These are phyloP conservation scores for Saturnispora dispora DNA, from an alignment of 805 yeast genomes.

Conservation along the genomic window DNA sequence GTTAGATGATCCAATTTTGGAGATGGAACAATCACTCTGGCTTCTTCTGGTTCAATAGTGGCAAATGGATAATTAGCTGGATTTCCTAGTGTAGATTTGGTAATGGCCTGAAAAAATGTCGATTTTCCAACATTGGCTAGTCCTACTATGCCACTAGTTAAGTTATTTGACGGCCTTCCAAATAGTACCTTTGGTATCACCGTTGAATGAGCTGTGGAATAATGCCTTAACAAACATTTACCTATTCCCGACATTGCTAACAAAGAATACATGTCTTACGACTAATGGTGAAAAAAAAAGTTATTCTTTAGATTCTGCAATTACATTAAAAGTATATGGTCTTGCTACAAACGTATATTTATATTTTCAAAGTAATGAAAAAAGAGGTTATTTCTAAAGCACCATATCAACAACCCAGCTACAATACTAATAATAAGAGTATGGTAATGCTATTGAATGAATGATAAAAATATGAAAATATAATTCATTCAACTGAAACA, in stretches of 20 bases:
- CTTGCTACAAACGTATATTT: not conserved
- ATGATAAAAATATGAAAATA: not conserved
- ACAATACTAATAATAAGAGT: not conserved
- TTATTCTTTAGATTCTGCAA: not conserved
- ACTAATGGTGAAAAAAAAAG: too few species aligned
- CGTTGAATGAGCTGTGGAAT: not conserved
- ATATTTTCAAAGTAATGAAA: not conserved
- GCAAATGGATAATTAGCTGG: conserved; percentile 70
- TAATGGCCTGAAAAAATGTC: conserved; percentile 51
- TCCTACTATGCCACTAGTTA: conserved; percentile 43
- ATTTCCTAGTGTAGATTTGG: conserved; percentile 53
- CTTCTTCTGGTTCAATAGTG: conserved; percentile 66
- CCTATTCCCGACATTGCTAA: not conserved
- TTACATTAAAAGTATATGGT: not conserved
- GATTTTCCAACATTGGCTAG: conserved; percentile 62
- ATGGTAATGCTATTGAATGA: not conserved
- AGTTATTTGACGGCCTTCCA: conserved; percentile 29
- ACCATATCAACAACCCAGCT: not conserved
- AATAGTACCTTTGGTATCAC: conserved; percentile 15
- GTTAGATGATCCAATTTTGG: conserved; percentile 40
- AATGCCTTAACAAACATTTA: not conserved
- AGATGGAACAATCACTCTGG: conserved; percentile 45
- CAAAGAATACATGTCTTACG: not conserved
- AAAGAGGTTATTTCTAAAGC: too few species aligned
- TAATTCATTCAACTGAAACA: not conserved